Conservation (phyloP, 2,329 filamentous ascomycete species). For the Neurospora sp. region DNA sequence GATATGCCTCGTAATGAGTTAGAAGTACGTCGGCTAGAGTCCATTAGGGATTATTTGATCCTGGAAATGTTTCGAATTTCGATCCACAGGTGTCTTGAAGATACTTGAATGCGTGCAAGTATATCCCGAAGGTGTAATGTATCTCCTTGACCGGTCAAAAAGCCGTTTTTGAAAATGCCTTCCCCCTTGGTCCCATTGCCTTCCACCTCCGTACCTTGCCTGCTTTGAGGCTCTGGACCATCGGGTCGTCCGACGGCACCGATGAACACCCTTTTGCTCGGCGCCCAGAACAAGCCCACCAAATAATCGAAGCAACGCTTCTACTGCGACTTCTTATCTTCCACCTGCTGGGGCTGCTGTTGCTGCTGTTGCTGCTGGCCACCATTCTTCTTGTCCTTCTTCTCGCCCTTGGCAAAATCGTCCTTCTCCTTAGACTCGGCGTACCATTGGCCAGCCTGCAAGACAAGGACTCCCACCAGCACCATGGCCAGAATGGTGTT, state of each 20-base stretch:
- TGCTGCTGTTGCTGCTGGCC: not conserved
- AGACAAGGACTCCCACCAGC: constrained; percentile 77
- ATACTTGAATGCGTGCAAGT: no score
- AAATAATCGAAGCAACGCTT: not conserved
- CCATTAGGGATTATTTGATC: no score
- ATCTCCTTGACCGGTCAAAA: no score
- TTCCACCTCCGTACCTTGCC: not conserved
- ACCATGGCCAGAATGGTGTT: constrained; percentile 95
- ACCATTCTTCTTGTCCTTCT: constrained; percentile 16
- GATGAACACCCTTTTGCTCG: not conserved
- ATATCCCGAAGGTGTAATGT: no score
- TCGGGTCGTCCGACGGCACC: not conserved
- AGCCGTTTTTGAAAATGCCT: no score
- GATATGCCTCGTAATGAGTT: no score
- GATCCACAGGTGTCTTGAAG: no score
- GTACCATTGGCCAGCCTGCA: constrained; percentile 98
- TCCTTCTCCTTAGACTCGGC: constrained; percentile 86
- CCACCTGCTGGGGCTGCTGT: not conserved
- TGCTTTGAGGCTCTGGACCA: not conserved
- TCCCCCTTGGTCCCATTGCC: not conserved
- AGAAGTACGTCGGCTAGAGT: no score
- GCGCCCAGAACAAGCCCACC: not conserved
- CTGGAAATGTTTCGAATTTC: no score
- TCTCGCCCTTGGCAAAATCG: constrained; percentile 54
- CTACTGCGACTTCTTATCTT: not conserved